Evolutionary conservation across 1,284 basidiomycete genomes (phyloP).

Genomic region (Ganoderma lingzhi): DNA sequence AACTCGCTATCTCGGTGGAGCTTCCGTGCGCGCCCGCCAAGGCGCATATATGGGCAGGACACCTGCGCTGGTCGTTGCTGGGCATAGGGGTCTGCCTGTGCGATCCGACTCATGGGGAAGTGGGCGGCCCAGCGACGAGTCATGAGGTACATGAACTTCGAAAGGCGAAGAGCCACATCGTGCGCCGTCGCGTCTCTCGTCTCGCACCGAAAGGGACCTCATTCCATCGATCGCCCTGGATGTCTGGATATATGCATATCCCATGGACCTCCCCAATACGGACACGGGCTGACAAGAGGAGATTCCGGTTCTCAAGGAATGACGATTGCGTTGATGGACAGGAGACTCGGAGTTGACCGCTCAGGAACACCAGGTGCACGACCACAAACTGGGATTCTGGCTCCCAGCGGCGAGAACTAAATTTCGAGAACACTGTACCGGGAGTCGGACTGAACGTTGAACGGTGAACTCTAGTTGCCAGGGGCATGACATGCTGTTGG

Average conservation of each 20-base stretch:
- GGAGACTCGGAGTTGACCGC: not conserved
- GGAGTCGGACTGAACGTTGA: not conserved
- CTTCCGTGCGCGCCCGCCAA: not conserved
- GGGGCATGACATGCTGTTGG: not conserved
- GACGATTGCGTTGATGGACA: not conserved
- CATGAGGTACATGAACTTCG: conserved; percentile 1
- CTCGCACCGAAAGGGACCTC: not conserved
- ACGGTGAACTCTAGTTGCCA: not conserved
- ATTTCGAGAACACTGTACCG: not conserved
- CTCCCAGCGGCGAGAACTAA: not conserved
- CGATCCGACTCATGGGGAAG: not conserved
- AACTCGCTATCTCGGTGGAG: not conserved
- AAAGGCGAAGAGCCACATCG: not conserved
- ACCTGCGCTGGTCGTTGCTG: not conserved
- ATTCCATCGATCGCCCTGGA: not conserved
- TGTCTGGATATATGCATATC: not conserved
- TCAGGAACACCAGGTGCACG: not conserved
- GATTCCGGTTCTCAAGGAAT: not conserved
- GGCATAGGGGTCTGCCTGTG: not conserved
- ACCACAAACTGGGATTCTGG: not conserved
- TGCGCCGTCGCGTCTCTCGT: not conserved
- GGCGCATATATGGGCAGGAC: not conserved
- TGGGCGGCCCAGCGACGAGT: not conserved
- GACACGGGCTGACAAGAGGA: not conserved
- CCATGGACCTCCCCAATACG: not conserved